Conservation (phyloP, 1,284 basidiomycete genomes). For the Microbotryum intermedium region DNA sequence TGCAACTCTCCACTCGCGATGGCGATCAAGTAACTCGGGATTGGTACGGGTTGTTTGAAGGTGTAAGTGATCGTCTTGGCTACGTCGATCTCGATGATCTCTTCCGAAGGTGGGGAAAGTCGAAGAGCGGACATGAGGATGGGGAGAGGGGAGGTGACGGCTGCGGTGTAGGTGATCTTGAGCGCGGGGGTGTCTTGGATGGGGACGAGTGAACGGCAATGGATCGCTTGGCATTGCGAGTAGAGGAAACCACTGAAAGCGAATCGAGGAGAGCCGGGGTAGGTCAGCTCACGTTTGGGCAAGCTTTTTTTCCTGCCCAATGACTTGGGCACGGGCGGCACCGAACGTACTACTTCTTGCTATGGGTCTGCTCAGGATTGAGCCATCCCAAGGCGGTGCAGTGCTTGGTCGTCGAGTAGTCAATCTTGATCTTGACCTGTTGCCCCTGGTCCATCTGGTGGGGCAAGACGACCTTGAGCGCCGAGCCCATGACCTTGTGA, state of each 20-base stretch:
- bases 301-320: neutral
- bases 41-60: slow-evolving; percentile 67
- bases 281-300: too few species aligned
- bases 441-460: slow-evolving; percentile 43
- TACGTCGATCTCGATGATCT: slow-evolving; percentile 40
- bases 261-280: too few species aligned
- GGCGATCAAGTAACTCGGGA: slow-evolving; percentile 73
- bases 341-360: neutral
- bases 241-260: slow-evolving; percentile 57
- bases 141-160: slow-evolving; percentile 64
- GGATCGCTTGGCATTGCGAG: slow-evolving; percentile 86
- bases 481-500: slow-evolving; percentile 53
- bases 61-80: slow-evolving; percentile 42
- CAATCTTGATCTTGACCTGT: slow-evolving; percentile 52
- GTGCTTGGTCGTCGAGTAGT: slow-evolving; percentile 64
- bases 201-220: slow-evolving; percentile 69
- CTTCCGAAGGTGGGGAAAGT: slow-evolving; percentile 56
- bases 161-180: slow-evolving; percentile 51
- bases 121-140: slow-evolving; percentile 75
- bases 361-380: slow-evolving; percentile 57
- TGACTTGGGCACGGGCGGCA: neutral
- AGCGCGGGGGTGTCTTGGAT: slow-evolving; percentile 58
- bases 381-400: slow-evolving; percentile 92
- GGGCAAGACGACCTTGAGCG: slow-evolving; percentile 52
- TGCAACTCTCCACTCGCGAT: slow-evolving; percentile 72